Evolutionary conservation across 2,329 filamentous ascomycete species (phyloP).

Genomic region (Phialophora tarda): DNA sequence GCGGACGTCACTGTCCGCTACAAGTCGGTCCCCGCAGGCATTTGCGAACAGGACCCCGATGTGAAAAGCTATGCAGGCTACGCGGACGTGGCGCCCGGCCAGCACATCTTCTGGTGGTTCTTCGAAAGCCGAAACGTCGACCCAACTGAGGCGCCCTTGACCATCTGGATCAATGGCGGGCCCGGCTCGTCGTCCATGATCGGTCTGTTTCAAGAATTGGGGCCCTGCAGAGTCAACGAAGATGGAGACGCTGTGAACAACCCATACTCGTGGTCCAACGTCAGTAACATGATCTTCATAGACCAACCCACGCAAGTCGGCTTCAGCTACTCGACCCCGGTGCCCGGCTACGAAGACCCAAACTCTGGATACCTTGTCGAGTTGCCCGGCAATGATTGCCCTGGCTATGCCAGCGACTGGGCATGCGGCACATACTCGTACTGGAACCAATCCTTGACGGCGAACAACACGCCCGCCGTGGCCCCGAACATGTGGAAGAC

Average conservation of each 20-base stretch:
- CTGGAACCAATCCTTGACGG: slow-evolving; percentile 37
- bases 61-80: slow-evolving; percentile 66
- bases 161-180: slow-evolving; percentile 51
- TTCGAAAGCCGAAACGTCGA: slow-evolving; percentile 48
- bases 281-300: slow-evolving; percentile 62
- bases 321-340: slow-evolving; percentile 57
- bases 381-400: slow-evolving; percentile 38
- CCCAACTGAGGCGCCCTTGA: slow-evolving; percentile 42
- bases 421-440: slow-evolving; percentile 39
- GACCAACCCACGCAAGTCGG: slow-evolving; percentile 69
- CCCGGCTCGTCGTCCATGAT: slow-evolving; percentile 45
- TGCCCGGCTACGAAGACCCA: slow-evolving; percentile 37
- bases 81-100: slow-evolving; percentile 59
- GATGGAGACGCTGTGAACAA: slow-evolving; percentile 49
- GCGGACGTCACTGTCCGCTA: slow-evolving; percentile 53
- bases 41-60: slow-evolving; percentile 55
- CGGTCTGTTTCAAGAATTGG: slow-evolving; percentile 45
- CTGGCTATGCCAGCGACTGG: slow-evolving; percentile 37
- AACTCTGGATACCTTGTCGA: slow-evolving; percentile 29
- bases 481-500: slow-evolving; percentile 41
- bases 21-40: slow-evolving; percentile 56
- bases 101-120: slow-evolving; percentile 57
- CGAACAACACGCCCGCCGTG: slow-evolving; percentile 37
- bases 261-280: slow-evolving; percentile 44
- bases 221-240: slow-evolving; percentile 47